Evolutionary conservation across 1,284 basidiomycete genomes (phyloP), one percentile per base, ranked within the genome.

Genomic region (Volvariella surrecta): DNA sequence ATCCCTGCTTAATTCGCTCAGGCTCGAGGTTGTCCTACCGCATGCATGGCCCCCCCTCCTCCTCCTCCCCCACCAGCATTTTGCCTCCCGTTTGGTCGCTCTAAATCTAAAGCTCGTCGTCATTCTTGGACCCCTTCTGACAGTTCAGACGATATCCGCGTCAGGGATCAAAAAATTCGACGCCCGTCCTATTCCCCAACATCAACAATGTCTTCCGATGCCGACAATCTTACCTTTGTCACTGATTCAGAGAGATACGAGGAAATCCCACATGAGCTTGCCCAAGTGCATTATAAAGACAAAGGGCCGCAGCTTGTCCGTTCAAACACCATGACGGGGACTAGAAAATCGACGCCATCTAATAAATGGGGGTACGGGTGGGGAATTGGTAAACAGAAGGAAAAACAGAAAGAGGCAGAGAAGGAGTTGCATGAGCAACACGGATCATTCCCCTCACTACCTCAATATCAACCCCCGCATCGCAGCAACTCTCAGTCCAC

Each of bases 291-390:
- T n/a, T 58, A 64, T 46, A 51, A 57, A 42, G 62, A 63, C 42
- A 65, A 65, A 39, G n/a, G 34, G 7, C 57, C 65, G 10, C 67
- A 61, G 51, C 60, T 79, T 22, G 57, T 59, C 1, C 67, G 77
- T 42, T 60, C 63, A 3, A 78, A 80, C 52, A 77, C 81, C 3
- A 76, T 71, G 64, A 69, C 66, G 0, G 71, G 71, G 8, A 63
- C 65, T 16, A 69, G 70, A 50, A 67, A 68, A 45, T 64, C 62
- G 19, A 58, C 54, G 3, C 35, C 52, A 1, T 60, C 64, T n/a
- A 54, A 57, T 6, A 74, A 64, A 54, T 80, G 75, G 62, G 78
- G 76, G 8, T 85, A 82, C 58, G 81, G 82, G 22, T 82, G 80
- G 79, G 79, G 80, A 0, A 47, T 76, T 32, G 79, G 80, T 41